phyloP scores from a whole-genome alignment of 2,329 filamentous ascomycete species.

The Chaetomiaceae sp. region DNA sequence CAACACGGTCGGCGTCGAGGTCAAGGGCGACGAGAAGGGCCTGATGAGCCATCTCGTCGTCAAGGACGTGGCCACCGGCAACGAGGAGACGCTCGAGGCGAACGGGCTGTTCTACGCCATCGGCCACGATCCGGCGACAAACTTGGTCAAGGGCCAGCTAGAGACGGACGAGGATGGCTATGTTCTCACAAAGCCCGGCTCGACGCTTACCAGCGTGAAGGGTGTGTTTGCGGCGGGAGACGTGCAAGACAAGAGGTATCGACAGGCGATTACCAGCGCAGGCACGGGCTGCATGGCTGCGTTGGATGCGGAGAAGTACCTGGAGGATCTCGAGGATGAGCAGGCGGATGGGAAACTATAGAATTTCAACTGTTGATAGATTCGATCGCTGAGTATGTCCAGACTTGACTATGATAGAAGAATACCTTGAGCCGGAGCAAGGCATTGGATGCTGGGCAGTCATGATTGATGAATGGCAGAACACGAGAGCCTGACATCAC shows the following conservation, averaged over 20 bases:
- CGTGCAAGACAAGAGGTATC: constrained; percentile 97
- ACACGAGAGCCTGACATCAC: too few relatives aligned
- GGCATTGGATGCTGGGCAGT: too few relatives aligned
- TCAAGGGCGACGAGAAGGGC: constrained; percentile 78
- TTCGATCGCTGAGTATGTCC: not conserved
- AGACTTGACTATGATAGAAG: constrained; percentile 3
- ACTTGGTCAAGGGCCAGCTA: constrained; percentile 85
- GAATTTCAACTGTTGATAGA: constrained; percentile 3
- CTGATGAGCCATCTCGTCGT: constrained; percentile 86
- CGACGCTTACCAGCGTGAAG: constrained; percentile 78
- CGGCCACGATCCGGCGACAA: constrained; percentile 89
- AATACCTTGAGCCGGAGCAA: too few relatives aligned
- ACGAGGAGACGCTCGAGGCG: constrained; percentile 78
- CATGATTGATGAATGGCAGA: too few relatives aligned
- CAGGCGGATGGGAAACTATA: constrained; percentile 31
- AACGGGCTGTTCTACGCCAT: constrained; percentile 97
- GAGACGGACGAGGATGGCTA: constrained; percentile 88
- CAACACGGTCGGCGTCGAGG: constrained; percentile 76
- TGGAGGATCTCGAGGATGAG: constrained; percentile 68
- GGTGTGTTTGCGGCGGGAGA: constrained; percentile 96
- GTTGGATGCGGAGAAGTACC: constrained; percentile 90
- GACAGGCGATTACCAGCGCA: constrained; percentile 96
- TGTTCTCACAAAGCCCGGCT: constrained; percentile 82
- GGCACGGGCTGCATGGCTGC: constrained; percentile 94
- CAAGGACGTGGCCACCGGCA: constrained; percentile 70